Conservation (phyloP, 2,329 filamentous ascomycete genomes). For the Piedraia hortae region DNA sequence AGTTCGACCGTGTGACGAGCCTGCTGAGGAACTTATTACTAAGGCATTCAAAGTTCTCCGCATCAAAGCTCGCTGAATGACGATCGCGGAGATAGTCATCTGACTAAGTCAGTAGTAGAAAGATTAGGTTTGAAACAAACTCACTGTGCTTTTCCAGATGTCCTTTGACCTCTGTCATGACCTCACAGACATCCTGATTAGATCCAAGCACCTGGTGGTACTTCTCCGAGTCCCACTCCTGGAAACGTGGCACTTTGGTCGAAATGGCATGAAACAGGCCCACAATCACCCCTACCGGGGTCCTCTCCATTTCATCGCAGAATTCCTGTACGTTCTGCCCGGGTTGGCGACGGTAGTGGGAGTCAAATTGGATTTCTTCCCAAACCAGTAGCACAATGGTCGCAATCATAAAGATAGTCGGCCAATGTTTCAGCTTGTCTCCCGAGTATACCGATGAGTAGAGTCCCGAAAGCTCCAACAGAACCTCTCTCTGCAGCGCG, state of each 20-base stretch:
- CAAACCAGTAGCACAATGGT: constrained; percentile 80
- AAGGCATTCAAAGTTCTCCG: constrained; percentile 75
- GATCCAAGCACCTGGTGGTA: constrained; percentile 78
- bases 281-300: constrained; percentile 83
- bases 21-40: constrained; percentile 96
- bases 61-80: constrained; percentile 50
- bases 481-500: constrained; percentile 80
- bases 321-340: constrained; percentile 70
- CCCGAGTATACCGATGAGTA: constrained; percentile 97
- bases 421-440: constrained; percentile 96
- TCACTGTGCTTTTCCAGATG: constrained; percentile 86
- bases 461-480: constrained; percentile 71
- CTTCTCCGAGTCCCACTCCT: constrained; percentile 79
- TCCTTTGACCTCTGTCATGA: constrained; percentile 81
- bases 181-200: constrained; percentile 75
- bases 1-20: constrained; percentile 86
- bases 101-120: constrained; percentile 16
- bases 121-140: constrained; percentile 11
- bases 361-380: constrained; percentile 98
- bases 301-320: constrained; percentile 89
- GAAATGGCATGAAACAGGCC: constrained; percentile 95
- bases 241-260: constrained; percentile 76
- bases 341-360: constrained; percentile 80
- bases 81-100: constrained; percentile 68
- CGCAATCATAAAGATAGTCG: constrained; percentile 91